phyloP scores from a whole-genome alignment of 164 flowering plant species.

The Magnolia officinalis region DNA sequence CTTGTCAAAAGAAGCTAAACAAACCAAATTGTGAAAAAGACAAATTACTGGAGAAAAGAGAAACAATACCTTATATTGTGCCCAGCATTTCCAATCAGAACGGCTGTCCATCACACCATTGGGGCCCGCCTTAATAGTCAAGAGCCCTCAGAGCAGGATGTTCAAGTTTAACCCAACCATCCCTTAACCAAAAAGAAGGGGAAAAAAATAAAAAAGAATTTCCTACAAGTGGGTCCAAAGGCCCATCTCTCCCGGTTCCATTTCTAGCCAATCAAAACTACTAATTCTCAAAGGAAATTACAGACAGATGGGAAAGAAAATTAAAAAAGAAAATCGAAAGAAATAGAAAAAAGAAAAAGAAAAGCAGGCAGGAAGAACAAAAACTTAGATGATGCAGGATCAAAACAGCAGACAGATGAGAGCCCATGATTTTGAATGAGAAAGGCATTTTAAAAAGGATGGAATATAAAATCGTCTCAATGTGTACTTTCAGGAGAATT shows the following conservation, averaged over 20 bases:
- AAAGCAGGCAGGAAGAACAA: background rate
- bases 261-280: background rate
- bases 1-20: background rate
- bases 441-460: background rate
- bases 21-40: background rate
- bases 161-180: background rate
- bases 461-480: conserved; percentile 63
- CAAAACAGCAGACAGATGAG: background rate
- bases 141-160: background rate
- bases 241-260: background rate
- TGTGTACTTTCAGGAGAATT: conserved; percentile 93
- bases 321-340: too few species aligned
- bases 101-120: background rate
- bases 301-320: background rate
- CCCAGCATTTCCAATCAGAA: background rate
- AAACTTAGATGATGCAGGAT: conserved; percentile 1
- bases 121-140: background rate
- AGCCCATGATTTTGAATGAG: background rate
- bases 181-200: background rate
- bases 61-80: background rate
- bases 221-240: background rate
- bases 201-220: too few species aligned
- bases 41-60: background rate
- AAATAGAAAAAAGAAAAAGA: background rate
- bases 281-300: background rate